Evolutionary conservation across 345 rosid species (phyloP), one percentile per base, ranked within the genome.

Genomic region (Moringa oleifera): DNA sequence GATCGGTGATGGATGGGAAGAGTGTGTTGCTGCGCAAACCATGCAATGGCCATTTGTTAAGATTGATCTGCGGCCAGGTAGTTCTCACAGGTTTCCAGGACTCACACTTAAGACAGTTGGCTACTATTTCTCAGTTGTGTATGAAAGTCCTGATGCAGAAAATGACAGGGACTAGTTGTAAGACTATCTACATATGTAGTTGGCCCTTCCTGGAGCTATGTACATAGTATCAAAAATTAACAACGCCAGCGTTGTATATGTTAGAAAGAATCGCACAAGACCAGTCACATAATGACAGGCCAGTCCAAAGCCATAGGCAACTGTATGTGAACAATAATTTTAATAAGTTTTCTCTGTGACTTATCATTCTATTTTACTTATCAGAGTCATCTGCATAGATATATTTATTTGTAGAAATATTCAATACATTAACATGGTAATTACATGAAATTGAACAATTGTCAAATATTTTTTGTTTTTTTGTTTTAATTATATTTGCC

Each of bases 1-100:
- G 21, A 82, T 87, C 1, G 95, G 92, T 31, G 96, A 89, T 55
- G 96, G 98, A 49, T 87, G 95, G 89, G 92, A 91, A 83, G 98
- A 91, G 71, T 80, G 90, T 57, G 85, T 83, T 62, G 96, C 95
- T 13, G 96, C 96, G 20, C 83, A 91, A 73, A 70, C 82, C 55
- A 73, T 91, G 98, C 82, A 64, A 37, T 91, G 96, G 96, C 98
- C 98, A 18, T 89, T 83, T 41, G 83, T 91, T 50, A 78, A 89
- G 85, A 78, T 88, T 11, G 94, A 83, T 80, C 67, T 82, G 37
- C 78, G 68, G 23, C 94, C 96, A 0, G 71, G 76, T 53, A 68
- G 87, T 72, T 68, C 83, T 65, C 71, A 88, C 73, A 79, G 90
- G 76, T 89, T 91, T 73, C 95, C 98, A 54, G 95, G 98, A 50